Base-by-base conservation (phyloP, 495 filamentous ascomycete genomes). In the Penicillium fimorum region DNA sequence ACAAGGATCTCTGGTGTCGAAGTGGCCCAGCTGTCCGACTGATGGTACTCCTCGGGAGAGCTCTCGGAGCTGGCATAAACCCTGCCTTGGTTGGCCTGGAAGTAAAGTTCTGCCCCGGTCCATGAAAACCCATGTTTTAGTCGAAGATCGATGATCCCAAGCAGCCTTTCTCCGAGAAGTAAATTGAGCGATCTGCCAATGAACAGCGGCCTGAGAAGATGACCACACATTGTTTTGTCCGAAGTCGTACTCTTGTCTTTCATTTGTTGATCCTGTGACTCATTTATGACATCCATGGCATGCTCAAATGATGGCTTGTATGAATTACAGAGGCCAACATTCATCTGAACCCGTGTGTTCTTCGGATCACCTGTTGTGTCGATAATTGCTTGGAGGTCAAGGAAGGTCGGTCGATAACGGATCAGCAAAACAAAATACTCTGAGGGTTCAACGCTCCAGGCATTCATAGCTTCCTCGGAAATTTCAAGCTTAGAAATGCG, bases 361-460 rank as follows among this genome's bases (percentile, higher is more conserved):
- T 47, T 55, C 15, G 41, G 11, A 32, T 60, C 50, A 13, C 24
- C 10, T 4, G n/a, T 49, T 41, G 55, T 47, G 45, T 70, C 52
- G 32, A 75, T 37, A n/a, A 86, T 67, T 42, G 76, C 58, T 13
- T 86, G 74, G 29, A 90, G 64, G 29, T 72, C 63, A 12, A 62
- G 65, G 70, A 96, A 96, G 1, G 71, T 75, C 27, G 65, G 60
- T 0, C 75, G 69, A 60, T 87, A 92, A 46, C 82, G 79, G n/a
- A 96, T 79, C 13, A 96, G 77, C 6, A 96, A 75, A 6, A 95
- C 82, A 41, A 96, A 67, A 63, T 94, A 94, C 25, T 95, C 84
- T 0, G 73, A 68, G 0, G 74, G 67, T 13, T 80, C 64, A 17
- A 97, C 68, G 49, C 85, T 76, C 93, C 93, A 97, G 13, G 90